A percentile compares a stretch with the other conserved stretches of the same genome.
Evolutionary conservation across 1,139 yeast species (phyloP).

Genomic region (Yamadazyma diospyri): DNA sequence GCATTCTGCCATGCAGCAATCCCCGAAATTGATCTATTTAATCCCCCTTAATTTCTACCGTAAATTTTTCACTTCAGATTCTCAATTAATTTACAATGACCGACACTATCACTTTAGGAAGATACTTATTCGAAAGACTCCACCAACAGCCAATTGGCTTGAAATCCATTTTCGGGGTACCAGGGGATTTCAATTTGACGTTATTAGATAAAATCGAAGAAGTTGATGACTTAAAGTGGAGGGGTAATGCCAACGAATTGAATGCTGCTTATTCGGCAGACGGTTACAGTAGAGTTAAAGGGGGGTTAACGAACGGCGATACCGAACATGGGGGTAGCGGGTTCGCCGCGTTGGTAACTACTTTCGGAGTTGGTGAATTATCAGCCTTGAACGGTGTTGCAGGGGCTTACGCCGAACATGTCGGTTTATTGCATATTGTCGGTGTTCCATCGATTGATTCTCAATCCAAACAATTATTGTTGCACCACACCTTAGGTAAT

Average conservation of each 20-base stretch:
- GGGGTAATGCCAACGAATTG: slow-evolving; percentile 69
- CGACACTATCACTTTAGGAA: slow-evolving; percentile 48
- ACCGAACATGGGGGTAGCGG: slow-evolving; percentile 22
- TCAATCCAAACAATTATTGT: slow-evolving; percentile 53
- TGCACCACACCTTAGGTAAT: slow-evolving; percentile 73
- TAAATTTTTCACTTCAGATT: too few species aligned
- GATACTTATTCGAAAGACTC: slow-evolving; percentile 60
- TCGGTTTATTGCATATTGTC: slow-evolving; percentile 37
- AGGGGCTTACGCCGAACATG: slow-evolving; percentile 42
- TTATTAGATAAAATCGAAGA: slow-evolving; percentile 63
- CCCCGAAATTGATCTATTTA: too few species aligned
- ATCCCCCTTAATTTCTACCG: too few species aligned
- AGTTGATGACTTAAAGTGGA: slow-evolving; percentile 61
- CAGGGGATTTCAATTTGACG: slow-evolving; percentile 74
- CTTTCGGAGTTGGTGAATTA: slow-evolving; percentile 64
- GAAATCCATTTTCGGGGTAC: slow-evolving; percentile 71
- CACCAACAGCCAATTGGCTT: slow-evolving; percentile 49
- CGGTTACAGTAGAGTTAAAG: slow-evolving; percentile 64
- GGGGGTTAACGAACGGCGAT: slow-evolving; percentile 14
- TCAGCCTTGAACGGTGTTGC: slow-evolving; percentile 39
- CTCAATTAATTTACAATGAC: slow-evolving; percentile 8
- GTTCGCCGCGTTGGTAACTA: slow-evolving; percentile 57
- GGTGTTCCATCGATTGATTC: slow-evolving; percentile 53
- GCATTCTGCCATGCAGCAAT: too few species aligned
- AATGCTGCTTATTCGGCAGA: slow-evolving; percentile 73